phyloP scores from a whole-genome alignment of 176 grass and related monocot species.

The Secale cereale region DNA sequence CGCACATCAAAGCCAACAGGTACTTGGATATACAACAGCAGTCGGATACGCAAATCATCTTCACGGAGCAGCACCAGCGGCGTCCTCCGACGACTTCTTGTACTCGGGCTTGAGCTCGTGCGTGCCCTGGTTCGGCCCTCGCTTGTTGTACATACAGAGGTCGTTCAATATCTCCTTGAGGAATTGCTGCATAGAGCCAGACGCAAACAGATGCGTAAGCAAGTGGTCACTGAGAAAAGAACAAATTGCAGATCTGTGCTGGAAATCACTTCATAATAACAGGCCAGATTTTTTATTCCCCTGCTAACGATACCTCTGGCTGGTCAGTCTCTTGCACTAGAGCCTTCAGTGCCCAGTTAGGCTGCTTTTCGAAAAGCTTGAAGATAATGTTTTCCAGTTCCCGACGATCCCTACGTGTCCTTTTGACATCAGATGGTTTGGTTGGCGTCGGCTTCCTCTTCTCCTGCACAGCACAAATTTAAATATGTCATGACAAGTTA shows the following conservation, averaged over 20 bases:
- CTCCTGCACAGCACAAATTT: constrained; percentile 46
- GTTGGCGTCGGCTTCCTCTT: constrained; percentile 72
- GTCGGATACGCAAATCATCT: not conserved
- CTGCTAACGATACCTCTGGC: constrained; percentile 59
- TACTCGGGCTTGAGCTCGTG: constrained; percentile 94
- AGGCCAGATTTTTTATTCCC: not conserved
- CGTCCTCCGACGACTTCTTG: constrained; percentile 67
- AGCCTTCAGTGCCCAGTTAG: constrained; percentile 89
- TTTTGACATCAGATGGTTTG: constrained; percentile 80
- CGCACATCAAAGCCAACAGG: not conserved
- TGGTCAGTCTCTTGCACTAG: constrained; percentile 93
- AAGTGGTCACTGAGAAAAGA: not conserved
- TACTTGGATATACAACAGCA: not conserved
- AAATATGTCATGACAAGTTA: not conserved
- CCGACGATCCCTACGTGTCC: constrained; percentile 72
- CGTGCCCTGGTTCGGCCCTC: constrained; percentile 88
- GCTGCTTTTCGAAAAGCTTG: constrained; percentile 90
- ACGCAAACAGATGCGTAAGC: not conserved
- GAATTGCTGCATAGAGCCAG: constrained; percentile 67
- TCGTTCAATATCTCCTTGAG: constrained; percentile 94
- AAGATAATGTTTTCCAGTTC: constrained; percentile 95
- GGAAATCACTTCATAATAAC: not conserved
- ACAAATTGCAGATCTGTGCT: not conserved
- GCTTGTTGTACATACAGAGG: constrained; percentile 82
- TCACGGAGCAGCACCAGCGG: constrained; percentile 29